Evolutionary conservation across 257 asterid species (phyloP).

Genomic region (Ophiorrhiza pumila): DNA sequence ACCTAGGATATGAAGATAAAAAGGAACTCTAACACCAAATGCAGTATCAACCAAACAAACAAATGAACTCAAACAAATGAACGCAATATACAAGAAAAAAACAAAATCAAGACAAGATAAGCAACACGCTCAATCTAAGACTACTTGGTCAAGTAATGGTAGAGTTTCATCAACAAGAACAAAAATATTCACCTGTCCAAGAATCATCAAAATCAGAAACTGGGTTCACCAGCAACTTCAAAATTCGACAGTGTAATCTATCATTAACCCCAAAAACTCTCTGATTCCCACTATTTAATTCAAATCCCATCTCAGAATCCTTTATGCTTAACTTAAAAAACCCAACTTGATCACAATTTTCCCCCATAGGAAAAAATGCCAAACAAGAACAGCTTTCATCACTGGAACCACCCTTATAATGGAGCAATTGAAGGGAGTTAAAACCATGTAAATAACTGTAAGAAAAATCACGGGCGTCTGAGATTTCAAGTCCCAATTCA

Average conservation of each 20-base stretch:
- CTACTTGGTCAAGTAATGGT: not conserved
- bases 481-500: conserved; percentile 33
- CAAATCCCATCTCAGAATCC: conserved; percentile 32
- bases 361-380: conserved; percentile 66
- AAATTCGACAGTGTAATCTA: conserved; percentile 38
- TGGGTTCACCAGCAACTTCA: conserved; percentile 35
- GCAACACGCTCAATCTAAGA: not conserved
- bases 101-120: not conserved
- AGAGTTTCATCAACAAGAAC: not conserved
- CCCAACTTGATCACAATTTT: conserved; percentile 62
- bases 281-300: conserved; percentile 13
- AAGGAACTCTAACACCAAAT: not conserved
- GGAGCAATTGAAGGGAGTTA: conserved; percentile 58
- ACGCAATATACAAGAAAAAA: not conserved
- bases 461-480: conserved; percentile 8
- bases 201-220: conserved; percentile 22
- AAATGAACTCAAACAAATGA: not conserved
- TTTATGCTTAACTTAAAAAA: conserved; percentile 34
- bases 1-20: too few relatives aligned
- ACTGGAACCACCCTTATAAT: conserved; percentile 14
- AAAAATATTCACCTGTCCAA: not conserved
- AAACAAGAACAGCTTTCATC: conserved; percentile 20
- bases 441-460: conserved; percentile 38
- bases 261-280: conserved; percentile 32
- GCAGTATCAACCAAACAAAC: not conserved